A percentile compares a stretch with the other conserved stretches of the same genome.
Evolutionary conservation across 2,329 filamentous ascomycete species (phyloP).

Genomic region (Talaromyces sp.): DNA sequence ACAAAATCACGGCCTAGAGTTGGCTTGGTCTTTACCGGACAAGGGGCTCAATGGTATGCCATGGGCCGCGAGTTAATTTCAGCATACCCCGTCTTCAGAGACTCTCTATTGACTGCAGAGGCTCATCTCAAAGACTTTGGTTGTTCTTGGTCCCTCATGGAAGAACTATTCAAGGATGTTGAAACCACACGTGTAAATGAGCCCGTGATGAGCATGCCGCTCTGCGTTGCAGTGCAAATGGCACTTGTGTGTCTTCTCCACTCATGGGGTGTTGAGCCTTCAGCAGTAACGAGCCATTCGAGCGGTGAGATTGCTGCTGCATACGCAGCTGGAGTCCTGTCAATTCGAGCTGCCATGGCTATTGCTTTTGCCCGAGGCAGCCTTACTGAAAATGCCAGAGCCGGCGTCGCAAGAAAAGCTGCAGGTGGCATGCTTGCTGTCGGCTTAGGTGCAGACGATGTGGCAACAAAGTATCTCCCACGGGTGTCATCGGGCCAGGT

Average conservation of each 20-base stretch:
- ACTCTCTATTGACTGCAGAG: neutral
- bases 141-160: constrained; percentile 2
- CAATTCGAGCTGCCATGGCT: too few relatives aligned
- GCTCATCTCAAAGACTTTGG: neutral
- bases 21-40: constrained; percentile 25
- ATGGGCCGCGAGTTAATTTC: constrained; percentile 20
- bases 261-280: constrained; percentile 48
- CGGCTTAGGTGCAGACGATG: too few relatives aligned
- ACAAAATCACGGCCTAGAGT: too few relatives aligned
- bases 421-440: too few relatives aligned
- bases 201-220: constrained; percentile 4
- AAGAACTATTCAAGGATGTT: constrained; percentile 2
- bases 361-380: too few relatives aligned
- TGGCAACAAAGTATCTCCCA: too few relatives aligned
- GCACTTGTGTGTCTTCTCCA: constrained; percentile 49
- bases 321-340: too few relatives aligned
- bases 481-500: too few relatives aligned
- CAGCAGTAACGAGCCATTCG: constrained; percentile 50
- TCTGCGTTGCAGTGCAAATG: constrained; percentile 52
- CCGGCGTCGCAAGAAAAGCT: too few relatives aligned
- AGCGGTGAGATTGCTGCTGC: constrained; percentile 55
- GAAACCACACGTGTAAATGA: neutral
- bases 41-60: constrained; percentile 23
- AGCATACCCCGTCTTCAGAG: constrained; percentile 2
- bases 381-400: too few relatives aligned